Conservation (phyloP, 164 flowering plant species). For the Vitis vinifera region ASM3070453v1 NC_081806.1:3297501-3298000, state of each 20-base stretch:
- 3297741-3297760: constrained; percentile 42
- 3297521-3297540: not conserved
- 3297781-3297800: constrained; percentile 13
- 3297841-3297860: constrained; percentile 53
- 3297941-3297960: constrained; percentile 16
- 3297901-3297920: constrained; percentile 2
- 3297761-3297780: constrained; percentile 18
- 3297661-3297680: constrained; percentile 50
- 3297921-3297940: not conserved
- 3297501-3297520: not conserved
- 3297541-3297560: too few relatives aligned
- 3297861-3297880: constrained; percentile 29
- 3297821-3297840: constrained; percentile 38
- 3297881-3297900: constrained; percentile 38
- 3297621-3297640: constrained; percentile 54
- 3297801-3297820: constrained; percentile 1
- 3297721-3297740: constrained; percentile 70
- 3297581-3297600: constrained; percentile 30
- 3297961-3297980: constrained; percentile 42
- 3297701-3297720: constrained; percentile 59
- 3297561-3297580: constrained; percentile 70
- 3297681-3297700: constrained; percentile 32
- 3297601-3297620: constrained; percentile 25
- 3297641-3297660: constrained; percentile 50
- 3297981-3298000: constrained; percentile 17